A percentile compares a stretch with the other conserved stretches of the same genome.
These are phyloP conservation scores for Abortiporus biennis DNA, from an alignment of 1,284 basidiomycete genomes.

Conservation along the genomic window DNA sequence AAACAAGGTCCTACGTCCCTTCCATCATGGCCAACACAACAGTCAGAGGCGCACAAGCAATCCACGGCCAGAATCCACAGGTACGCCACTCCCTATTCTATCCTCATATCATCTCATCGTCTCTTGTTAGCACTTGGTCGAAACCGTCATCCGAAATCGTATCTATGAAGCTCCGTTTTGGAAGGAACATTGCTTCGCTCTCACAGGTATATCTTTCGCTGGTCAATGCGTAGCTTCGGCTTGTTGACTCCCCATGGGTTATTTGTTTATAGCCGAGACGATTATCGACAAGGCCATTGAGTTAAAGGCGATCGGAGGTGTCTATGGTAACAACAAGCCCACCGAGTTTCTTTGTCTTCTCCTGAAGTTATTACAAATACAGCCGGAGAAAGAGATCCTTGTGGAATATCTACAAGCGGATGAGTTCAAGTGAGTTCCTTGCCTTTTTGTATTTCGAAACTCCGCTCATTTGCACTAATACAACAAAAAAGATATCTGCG, in stretches of 20 bases:
- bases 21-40: conserved; percentile 85
- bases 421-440: conserved; percentile 93
- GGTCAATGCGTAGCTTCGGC: not conserved
- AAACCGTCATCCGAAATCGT: conserved; percentile 92
- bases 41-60: conserved; percentile 70
- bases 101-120: conserved; percentile 6
- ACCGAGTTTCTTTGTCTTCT: conserved; percentile 90
- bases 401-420: conserved; percentile 92
- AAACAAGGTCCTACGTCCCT: conserved; percentile 2
- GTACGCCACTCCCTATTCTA: conserved; percentile 33
- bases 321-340: conserved; percentile 88
- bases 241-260: not conserved
- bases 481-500: conserved; percentile 71
- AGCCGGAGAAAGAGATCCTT: conserved; percentile 95
- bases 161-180: conserved; percentile 96
- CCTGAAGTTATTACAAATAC: conserved; percentile 92
- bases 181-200: conserved; percentile 95
- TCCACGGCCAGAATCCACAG: conserved; percentile 95
- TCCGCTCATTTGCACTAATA: not conserved
- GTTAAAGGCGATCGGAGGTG: conserved; percentile 83
- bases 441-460: not conserved
- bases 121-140: conserved; percentile 80
- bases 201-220: conserved; percentile 59
- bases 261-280: conserved; percentile 62
- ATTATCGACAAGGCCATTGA: conserved; percentile 91